These are phyloP conservation scores for Secale cereale DNA, from an alignment of 176 grass and related monocot species.

Conservation along the genomic window DNA sequence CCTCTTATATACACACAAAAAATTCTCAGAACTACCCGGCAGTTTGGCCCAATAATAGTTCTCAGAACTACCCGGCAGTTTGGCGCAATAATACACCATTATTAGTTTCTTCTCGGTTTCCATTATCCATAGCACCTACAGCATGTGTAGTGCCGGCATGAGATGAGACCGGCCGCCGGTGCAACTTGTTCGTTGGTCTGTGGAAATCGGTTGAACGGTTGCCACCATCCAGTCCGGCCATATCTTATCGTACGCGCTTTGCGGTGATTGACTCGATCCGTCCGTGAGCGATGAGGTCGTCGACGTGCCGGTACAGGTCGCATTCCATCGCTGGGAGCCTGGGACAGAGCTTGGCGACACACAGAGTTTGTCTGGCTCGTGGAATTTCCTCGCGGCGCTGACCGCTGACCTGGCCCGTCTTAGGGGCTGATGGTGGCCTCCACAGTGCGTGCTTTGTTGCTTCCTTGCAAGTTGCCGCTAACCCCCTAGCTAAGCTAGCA, in stretches of 20 bases:
- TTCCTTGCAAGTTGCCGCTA: background rate
- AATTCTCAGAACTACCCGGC: too few species aligned
- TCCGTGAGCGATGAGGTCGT: background rate
- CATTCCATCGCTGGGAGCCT: background rate
- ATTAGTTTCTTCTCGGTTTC: background rate
- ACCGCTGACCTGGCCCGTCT: background rate
- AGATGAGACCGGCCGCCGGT: background rate
- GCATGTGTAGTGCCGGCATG: background rate
- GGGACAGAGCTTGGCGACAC: background rate
- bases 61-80: background rate
- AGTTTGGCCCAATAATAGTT: too few species aligned
- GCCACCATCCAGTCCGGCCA: background rate
- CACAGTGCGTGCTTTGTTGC: background rate
- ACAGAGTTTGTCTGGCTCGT: background rate
- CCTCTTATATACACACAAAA: background rate
- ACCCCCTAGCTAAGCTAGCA: too few species aligned
- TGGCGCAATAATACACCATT: background rate
- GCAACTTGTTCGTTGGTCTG: slow-evolving; percentile 1
- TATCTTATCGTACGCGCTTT: background rate
- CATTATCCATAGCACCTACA: background rate
- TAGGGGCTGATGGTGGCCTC: background rate
- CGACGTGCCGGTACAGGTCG: too few species aligned
- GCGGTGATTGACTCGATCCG: background rate
- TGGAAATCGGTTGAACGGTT: background rate
- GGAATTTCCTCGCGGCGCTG: background rate